Conservation (phyloP, 352 stramenopile species). For the Globisporangium nunn region DNA sequence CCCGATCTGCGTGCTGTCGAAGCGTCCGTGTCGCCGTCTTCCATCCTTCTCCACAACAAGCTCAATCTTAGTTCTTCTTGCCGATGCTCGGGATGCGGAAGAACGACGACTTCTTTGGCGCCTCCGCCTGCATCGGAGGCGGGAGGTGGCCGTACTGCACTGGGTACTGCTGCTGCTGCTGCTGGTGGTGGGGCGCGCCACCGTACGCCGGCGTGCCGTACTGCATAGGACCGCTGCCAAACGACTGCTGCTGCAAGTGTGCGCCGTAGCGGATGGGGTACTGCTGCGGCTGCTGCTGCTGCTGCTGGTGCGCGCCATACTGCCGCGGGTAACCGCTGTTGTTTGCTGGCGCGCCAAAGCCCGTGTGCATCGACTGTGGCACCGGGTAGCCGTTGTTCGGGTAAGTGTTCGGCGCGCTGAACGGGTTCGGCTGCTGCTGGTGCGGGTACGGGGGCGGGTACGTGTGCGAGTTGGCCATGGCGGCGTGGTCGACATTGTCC, state of each 20-base stretch:
- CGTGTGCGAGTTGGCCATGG: constrained; percentile 22
- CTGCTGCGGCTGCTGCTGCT: constrained; percentile 12
- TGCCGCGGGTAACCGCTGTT: constrained; percentile 39
- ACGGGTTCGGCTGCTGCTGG: constrained; percentile 8
- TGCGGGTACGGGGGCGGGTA: constrained; percentile 54
- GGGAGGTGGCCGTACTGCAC: constrained; percentile 45
- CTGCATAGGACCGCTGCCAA: constrained; percentile 16
- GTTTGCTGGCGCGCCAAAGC: constrained; percentile 9
- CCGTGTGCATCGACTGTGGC: constrained; percentile 15
- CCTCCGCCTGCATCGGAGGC: constrained; percentile 38
- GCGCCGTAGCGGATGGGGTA: constrained; percentile 13
- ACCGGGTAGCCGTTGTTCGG: constrained; percentile 7
- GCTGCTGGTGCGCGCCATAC: constrained; percentile 31
- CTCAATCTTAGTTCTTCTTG: constrained; percentile 58
- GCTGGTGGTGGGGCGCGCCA: constrained; percentile 4
- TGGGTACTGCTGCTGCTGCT: constrained; percentile 53
- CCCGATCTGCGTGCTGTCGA: no score
- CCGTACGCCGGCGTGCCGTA: constrained; percentile 24
- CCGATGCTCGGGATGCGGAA: constrained; percentile 60
- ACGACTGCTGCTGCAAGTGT: constrained; percentile 14
- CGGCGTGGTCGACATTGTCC: constrained; percentile 28
- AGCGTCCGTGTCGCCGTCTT: neutral
- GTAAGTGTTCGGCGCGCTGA: constrained; percentile 1
- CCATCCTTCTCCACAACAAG: neutral
- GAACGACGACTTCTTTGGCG: constrained; percentile 62